Percentiles rank a stretch among this genome's conserved stretches.
Evolutionary conservation across 306 rosid genomes (phyloP).

Genomic region (Mimosa bimucronata): DNA sequence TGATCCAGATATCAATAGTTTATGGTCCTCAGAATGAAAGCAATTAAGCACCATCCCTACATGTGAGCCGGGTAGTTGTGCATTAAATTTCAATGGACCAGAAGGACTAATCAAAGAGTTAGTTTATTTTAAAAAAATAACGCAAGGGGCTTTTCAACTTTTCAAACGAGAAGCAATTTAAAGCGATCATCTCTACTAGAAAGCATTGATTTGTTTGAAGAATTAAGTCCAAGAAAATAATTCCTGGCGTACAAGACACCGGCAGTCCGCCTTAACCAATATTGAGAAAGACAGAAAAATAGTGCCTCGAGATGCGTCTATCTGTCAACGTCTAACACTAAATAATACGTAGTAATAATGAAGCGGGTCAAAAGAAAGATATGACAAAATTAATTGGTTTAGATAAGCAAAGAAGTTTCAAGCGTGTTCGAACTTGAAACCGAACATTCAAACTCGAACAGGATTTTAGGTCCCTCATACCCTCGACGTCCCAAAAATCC

Average conservation of each 20-base stretch:
- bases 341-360: slow-evolving; percentile 25
- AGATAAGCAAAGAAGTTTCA: slow-evolving; percentile 16
- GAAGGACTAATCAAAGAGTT: neutral
- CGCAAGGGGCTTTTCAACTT: neutral
- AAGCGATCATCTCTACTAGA: neutral
- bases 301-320: slow-evolving; percentile 36
- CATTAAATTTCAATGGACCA: slow-evolving; percentile 50
- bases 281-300: slow-evolving; percentile 36
- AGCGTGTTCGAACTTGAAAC: slow-evolving; percentile 18
- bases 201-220: neutral
- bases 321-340: slow-evolving; percentile 45
- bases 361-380: slow-evolving; percentile 22
- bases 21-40: slow-evolving; percentile 41
- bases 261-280: slow-evolving; percentile 14
- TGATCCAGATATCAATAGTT: slow-evolving; percentile 35
- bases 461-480: neutral
- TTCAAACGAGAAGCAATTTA: slow-evolving; percentile 32
- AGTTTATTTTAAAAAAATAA: neutral
- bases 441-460: slow-evolving; percentile 1
- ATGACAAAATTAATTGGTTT: slow-evolving; percentile 35
- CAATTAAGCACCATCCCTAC: slow-evolving; percentile 46
- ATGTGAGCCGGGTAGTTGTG: slow-evolving; percentile 51
- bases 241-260: slow-evolving; percentile 7
- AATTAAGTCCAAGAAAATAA: slow-evolving; percentile 21
- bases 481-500: neutral